Base-by-base conservation (phyloP, 371 early-diverging fungal species). In the Mortierella polycephala region DNA sequence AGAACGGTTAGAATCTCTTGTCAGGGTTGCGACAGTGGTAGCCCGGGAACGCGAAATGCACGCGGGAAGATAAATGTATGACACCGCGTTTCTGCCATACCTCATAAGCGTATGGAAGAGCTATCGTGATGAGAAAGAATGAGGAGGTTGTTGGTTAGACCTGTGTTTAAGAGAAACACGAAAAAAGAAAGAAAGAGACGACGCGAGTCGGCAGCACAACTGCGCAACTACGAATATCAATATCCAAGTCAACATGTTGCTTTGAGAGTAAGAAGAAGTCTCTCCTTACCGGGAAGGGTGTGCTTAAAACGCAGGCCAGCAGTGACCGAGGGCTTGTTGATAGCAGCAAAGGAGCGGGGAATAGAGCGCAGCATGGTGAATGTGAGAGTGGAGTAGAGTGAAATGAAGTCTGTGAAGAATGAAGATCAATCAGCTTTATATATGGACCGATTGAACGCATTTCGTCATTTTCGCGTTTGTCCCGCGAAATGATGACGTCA, bases 51-150 rank as follows among this genome's bases (percentile, higher is more conserved):
- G 65, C 65, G 65, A 56, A 49, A 30, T 20, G 18, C 7, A 49
- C 45, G 57, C 65, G 60, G 54, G 40, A 39, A n/a, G 23, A 51
- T 21, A 55, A 44, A 23, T 50, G 51, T 11, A 47, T 47, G 20
- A 20, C 10, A 20, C 1, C 18, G 20, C 16, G 3, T 11, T 46
- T 1, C 46, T 46, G 30, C 30, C 82, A 69, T 85, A 89, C 89
- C 71, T 89, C 81, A 54, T 90, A 91, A 21, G 75, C 87, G 69
- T 94, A 95, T 39, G 95, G 93, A 62, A 95, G 90, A 49, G 79
- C 79, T 77, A 57, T 44, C 16, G 18, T 30, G 23, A 8, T 14
- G n/a, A 2, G 18, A 52, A 2, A 23, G 13, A 16, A 30, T 13
- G 37, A 18, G 30, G 4, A 2, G 30, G 30, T 30, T 30, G 30